Conservation (phyloP, 129 eudicot species). For the Logfia minima region DNA sequence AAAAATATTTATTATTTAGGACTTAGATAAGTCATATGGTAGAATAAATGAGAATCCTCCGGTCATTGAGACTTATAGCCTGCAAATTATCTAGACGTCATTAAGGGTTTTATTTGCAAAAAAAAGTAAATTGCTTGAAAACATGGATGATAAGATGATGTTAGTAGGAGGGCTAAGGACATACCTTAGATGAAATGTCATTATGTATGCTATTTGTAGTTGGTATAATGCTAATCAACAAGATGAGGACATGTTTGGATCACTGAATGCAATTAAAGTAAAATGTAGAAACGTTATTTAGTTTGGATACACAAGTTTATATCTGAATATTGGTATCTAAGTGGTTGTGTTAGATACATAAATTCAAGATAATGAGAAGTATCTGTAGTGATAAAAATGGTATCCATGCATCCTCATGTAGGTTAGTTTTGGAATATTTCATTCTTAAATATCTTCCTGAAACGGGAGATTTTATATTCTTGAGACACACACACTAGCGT, state of each 20-base stretch:
- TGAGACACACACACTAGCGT: neutral
- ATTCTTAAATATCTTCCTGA: neutral
- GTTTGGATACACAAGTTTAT: neutral
- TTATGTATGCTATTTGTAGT: neutral
- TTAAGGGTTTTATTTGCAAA: neutral
- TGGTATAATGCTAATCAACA: neutral
- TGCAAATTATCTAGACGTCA: neutral
- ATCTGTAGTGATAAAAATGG: neutral
- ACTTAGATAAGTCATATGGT: neutral
- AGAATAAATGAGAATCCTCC: neutral
- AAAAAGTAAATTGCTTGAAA: neutral
- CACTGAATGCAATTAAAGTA: neutral
- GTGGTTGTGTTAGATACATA: neutral
- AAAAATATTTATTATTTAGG: neutral
- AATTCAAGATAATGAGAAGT: conserved; percentile 1
- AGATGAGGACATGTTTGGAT: neutral
- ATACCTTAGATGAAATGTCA: neutral
- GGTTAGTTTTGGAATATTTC: neutral
- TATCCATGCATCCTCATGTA: conserved; percentile 5
- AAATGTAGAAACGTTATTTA: neutral
- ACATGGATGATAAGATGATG: neutral
- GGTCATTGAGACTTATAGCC: neutral
- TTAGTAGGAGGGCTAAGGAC: neutral
- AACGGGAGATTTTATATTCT: neutral
- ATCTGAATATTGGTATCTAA: neutral